Evolutionary conservation across 257 asterid genomes (phyloP).

Genomic region (Solanum chilense): DNA sequence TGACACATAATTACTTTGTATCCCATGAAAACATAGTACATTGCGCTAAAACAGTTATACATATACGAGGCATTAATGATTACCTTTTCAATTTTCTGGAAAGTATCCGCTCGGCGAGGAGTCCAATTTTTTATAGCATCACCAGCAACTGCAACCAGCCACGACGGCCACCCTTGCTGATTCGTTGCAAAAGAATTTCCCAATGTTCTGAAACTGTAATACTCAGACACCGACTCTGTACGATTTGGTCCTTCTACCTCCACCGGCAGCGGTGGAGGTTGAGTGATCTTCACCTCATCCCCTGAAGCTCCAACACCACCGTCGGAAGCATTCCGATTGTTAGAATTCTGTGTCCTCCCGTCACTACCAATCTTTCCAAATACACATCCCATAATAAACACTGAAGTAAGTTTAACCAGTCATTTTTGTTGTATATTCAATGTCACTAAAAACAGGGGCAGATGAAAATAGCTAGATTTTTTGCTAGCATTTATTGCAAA

Average conservation of each 20-base stretch:
- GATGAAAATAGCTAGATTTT: neutral
- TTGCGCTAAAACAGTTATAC: neutral
- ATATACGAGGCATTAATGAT: neutral
- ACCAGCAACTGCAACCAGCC: slow-evolving; percentile 77
- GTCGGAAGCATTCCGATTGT: neutral
- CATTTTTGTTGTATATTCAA: neutral
- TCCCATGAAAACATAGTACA: neutral
- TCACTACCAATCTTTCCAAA: neutral
- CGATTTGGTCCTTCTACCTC: neutral
- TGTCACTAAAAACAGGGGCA: neutral
- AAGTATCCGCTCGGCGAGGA: slow-evolving; percentile 83
- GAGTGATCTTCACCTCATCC: neutral
- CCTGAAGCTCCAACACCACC: neutral
- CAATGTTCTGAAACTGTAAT: neutral
- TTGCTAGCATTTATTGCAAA: neutral
- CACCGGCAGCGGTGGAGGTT: neutral
- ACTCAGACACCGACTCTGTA: neutral
- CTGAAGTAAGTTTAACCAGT: neutral
- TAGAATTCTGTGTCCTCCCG: neutral
- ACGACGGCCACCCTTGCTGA: slow-evolving; percentile 68
- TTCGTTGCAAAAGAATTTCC: neutral
- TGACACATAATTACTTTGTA: neutral
- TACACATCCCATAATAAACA: slow-evolving; percentile 9
- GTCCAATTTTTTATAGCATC: slow-evolving; percentile 68
- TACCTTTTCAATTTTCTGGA: slow-evolving; percentile 85